Percentiles rank a stretch among this genome's conserved stretches.
These are phyloP conservation scores for Botrytis hyacinthi DNA, from an alignment of 2,329 filamentous ascomycete genomes.

Conservation along the genomic window DNA sequence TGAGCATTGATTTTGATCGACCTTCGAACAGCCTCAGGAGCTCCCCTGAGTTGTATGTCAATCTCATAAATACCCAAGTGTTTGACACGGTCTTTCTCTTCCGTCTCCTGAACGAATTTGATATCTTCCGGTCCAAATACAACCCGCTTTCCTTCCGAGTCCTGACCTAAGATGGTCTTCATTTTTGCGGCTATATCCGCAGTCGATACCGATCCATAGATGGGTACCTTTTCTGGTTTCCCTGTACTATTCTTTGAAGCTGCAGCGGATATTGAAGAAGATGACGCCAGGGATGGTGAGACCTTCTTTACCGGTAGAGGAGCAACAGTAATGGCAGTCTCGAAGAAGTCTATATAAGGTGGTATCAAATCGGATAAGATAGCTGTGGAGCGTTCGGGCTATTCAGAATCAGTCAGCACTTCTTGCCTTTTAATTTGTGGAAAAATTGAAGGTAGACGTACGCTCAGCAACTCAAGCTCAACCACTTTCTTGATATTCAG, in stretches of 20 bases:
- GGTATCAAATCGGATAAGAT: constrained; percentile 33
- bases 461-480: constrained; percentile 32
- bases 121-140: constrained; percentile 51
- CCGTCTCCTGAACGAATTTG: constrained; percentile 44
- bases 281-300: constrained; percentile 34
- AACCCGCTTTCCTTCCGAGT: constrained; percentile 51
- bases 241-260: constrained; percentile 39
- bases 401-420: constrained; percentile 24
- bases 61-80: constrained; percentile 51
- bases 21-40: constrained; percentile 43
- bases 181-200: constrained; percentile 50
- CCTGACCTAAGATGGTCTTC: constrained; percentile 48
- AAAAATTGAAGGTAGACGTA: constrained; percentile 24
- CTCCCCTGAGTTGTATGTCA: constrained; percentile 50
- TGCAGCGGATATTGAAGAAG: constrained; percentile 34
- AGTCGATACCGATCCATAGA: constrained; percentile 53
- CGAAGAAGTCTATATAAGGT: constrained; percentile 35
- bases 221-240: constrained; percentile 38
- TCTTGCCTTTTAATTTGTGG: constrained; percentile 8
- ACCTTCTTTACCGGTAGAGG: constrained; percentile 42
- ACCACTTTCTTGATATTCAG: constrained; percentile 14
- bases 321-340: constrained; percentile 35
- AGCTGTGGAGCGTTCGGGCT: constrained; percentile 32
- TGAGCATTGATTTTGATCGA: constrained; percentile 44
- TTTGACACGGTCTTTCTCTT: constrained; percentile 48